Conservation (phyloP, 23 red algal species). For the Pyropia haitanensis region DNA sequence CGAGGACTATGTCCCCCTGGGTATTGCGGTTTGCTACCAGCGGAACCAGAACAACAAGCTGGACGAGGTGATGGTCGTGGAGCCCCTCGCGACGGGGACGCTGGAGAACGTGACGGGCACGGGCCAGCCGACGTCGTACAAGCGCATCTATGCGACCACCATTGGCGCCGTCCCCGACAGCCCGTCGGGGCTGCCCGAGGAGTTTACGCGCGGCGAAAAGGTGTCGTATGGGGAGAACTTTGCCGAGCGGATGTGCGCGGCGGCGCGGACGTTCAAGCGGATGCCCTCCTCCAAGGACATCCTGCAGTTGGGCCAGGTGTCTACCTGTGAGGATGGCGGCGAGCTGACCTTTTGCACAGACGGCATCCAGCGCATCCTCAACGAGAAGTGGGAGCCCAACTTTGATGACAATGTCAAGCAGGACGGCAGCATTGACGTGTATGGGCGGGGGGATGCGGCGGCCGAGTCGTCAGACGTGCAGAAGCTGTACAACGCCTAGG, state of each 20-base stretch:
- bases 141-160: conserved; percentile 7
- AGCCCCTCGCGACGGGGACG: conserved; percentile 12
- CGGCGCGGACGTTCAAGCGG: conserved; percentile 13
- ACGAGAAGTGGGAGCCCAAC: conserved; percentile 23
- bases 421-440: conserved; percentile 36
- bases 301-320: neutral
- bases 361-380: conserved; percentile 15
- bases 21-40: conserved; percentile 13
- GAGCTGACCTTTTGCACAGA: conserved; percentile 9
- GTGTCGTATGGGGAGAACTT: conserved; percentile 14
- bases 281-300: conserved; percentile 1
- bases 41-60: conserved; percentile 3
- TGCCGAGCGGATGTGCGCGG: conserved; percentile 11
- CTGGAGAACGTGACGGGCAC: conserved; percentile 11
- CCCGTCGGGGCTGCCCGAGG: conserved; percentile 3
- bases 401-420: conserved; percentile 52
- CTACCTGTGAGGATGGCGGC: neutral
- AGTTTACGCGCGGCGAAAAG: conserved; percentile 6
- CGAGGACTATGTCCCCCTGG: conserved; percentile 24
- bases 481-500: conserved; percentile 18
- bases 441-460: conserved; percentile 3
- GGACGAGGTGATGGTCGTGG: conserved; percentile 20
- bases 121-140: conserved; percentile 16
- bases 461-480: conserved; percentile 6
- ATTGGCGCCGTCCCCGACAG: neutral